These are phyloP conservation scores for Scalesia atractyloides DNA, from an alignment of 129 eudicot species.

Conservation along the genomic window DNA sequence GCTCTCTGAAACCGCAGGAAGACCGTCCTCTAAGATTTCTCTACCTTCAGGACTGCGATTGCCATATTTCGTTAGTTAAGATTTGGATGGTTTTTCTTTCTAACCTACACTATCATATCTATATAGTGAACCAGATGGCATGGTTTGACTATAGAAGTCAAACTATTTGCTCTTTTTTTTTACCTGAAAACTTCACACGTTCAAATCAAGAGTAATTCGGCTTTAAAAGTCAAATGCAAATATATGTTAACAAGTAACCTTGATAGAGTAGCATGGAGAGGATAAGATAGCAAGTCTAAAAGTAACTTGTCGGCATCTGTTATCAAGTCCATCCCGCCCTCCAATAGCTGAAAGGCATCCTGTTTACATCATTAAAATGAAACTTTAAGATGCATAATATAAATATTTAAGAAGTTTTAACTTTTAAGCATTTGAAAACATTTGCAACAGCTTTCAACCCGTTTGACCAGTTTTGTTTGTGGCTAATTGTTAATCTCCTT, in stretches of 20 bases:
- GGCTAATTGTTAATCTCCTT: background rate
- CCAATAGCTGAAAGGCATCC: constrained; percentile 78
- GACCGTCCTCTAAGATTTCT: constrained; percentile 61
- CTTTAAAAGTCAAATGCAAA: background rate
- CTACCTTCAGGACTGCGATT: constrained; percentile 74
- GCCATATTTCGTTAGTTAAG: background rate
- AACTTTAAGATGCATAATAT: background rate
- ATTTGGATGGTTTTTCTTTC: background rate
- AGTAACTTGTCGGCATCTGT: constrained; percentile 75
- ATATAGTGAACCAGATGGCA: background rate
- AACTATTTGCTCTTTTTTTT: background rate
- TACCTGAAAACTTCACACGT: background rate
- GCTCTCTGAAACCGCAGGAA: constrained; percentile 69
- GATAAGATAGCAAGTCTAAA: constrained; percentile 71
- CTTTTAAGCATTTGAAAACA: background rate
- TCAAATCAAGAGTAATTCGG: background rate
- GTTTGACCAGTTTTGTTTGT: too few species aligned
- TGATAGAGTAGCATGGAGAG: constrained; percentile 62
- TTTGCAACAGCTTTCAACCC: background rate
- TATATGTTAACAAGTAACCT: constrained; percentile 51
- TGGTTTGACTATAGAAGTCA: background rate
- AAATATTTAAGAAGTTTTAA: background rate
- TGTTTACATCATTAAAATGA: constrained; percentile 30
- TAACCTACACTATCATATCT: background rate
- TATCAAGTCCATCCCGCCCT: constrained; percentile 83